Evolutionary conservation across 2,329 filamentous ascomycete genomes (phyloP), one percentile per base, ranked within the genome.

Genomic region (Corinectria fuckeliana): DNA sequence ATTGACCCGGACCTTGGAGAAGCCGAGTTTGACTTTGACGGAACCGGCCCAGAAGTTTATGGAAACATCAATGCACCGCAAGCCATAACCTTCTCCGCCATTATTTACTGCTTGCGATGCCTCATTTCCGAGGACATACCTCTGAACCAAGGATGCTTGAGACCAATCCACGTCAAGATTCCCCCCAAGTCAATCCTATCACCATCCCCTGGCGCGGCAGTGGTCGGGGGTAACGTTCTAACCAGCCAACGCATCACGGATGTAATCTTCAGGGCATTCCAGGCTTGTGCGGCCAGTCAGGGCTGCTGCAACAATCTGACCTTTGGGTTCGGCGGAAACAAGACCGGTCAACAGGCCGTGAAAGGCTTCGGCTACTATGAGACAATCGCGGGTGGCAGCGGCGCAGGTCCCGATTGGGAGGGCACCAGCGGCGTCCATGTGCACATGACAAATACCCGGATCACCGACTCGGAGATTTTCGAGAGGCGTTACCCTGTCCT

Each of bases 221-320:
- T 94, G 1, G 91, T 94, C 0, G 91, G 91, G 28, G 91, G 91
- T 38, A 95, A 94, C 67, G 91, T 94, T 0, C 74, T 80, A 10
- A 80, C 78, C 1, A 77, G 74, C 51, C 78, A 80, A 59, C 74
- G 78, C 14, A 77, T 80, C 51, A 80, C 77, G 1, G 78, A 80
- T 53, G 78, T 80, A 39, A 77, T 80, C 30, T 75, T 80, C 67
- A 91, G 90, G 70, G 91, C 91, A 1, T 94, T 94, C 80, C 82
- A 86, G 57, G 91, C 91, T 1, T 93, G 90, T 63, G 91, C 91
- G 3, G 91, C 91, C 11, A 88, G 84, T 8, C 91, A 94, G 69
- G 91, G 91, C 11, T 90, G 91, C 75, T 91, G 88, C 71, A 94
- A 94, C 75, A 95, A 94, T 70, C 81, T 95, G 8, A 94, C 91